Percentiles rank a stretch among this genome's conserved stretches.
Conservation (phyloP, 768 basidiomycete species). For the Boletellus ananas region DNA sequence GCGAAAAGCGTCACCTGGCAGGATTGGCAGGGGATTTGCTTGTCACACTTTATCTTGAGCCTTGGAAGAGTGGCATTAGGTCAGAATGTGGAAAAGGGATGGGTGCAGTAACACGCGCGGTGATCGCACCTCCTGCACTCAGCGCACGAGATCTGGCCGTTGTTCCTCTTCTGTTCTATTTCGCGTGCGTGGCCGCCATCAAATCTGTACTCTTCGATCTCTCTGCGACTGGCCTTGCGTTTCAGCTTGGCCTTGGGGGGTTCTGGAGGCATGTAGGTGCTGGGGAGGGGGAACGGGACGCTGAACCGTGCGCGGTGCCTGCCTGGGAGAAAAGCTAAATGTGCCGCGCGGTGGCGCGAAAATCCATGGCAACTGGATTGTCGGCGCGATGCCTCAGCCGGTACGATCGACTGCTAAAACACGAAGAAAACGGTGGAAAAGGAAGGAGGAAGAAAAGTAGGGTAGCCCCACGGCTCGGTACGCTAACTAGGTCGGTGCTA, state of each 20-base stretch:
- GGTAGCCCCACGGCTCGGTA: no score
- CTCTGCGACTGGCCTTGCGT: slow-evolving; percentile 46
- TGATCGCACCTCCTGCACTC: slow-evolving; percentile 77
- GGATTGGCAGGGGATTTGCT: slow-evolving; percentile 75
- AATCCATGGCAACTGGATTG: slow-evolving; percentile 18
- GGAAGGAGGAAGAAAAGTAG: background rate
- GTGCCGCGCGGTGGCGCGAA: slow-evolving; percentile 27
- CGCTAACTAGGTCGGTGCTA: no score
- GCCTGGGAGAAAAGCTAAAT: slow-evolving; percentile 24
- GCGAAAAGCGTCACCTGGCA: slow-evolving; percentile 49
- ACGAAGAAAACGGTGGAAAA: background rate
- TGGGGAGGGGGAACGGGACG: slow-evolving; percentile 6
- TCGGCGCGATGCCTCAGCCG: slow-evolving; percentile 6
- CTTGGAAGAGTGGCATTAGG: slow-evolving; percentile 34
- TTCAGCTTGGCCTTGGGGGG: slow-evolving; percentile 48
- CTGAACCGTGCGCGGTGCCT: slow-evolving; percentile 13
- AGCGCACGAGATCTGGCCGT: slow-evolving; percentile 75
- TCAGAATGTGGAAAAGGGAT: slow-evolving; percentile 22
- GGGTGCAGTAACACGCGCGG: slow-evolving; percentile 29
- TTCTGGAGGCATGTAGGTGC: slow-evolving; percentile 51
- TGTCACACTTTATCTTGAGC: slow-evolving; percentile 81
- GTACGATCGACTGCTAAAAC: slow-evolving; percentile 1
- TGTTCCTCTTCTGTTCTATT: slow-evolving; percentile 68
- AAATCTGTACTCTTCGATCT: slow-evolving; percentile 47
- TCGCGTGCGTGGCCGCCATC: slow-evolving; percentile 58